Evolutionary conservation across 352 stramenopile genomes (phyloP).

Genomic region (Pythium angustatum): DNA sequence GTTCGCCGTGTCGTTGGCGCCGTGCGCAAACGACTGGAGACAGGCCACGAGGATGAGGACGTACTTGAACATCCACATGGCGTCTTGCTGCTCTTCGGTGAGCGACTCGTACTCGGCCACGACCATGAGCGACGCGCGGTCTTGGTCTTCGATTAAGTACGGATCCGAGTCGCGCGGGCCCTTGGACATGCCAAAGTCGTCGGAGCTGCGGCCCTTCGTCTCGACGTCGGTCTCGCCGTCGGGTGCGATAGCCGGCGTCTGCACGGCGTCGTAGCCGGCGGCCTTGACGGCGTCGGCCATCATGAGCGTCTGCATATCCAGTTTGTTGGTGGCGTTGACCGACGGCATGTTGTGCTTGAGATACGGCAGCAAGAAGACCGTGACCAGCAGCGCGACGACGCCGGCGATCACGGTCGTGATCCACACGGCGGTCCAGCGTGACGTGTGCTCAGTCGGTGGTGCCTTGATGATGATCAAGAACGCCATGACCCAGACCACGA

Average conservation of each 20-base stretch:
- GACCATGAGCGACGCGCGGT: constrained; percentile 26
- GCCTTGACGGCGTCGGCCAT: constrained; percentile 9
- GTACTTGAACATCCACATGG: constrained; percentile 49
- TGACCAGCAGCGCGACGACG: constrained; percentile 11
- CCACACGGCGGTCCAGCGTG: background rate
- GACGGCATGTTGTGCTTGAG: constrained; percentile 28
- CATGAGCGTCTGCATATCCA: constrained; percentile 26
- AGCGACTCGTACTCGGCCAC: constrained; percentile 32
- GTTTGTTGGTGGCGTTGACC: constrained; percentile 19
- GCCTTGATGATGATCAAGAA: constrained; percentile 54
- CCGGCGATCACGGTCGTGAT: background rate
- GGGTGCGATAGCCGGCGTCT: constrained; percentile 11
- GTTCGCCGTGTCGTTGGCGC: constrained; percentile 85
- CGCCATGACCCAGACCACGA: constrained; percentile 46
- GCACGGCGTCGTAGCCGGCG: constrained; percentile 10
- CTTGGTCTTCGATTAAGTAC: constrained; percentile 1
- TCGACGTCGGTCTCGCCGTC: background rate
- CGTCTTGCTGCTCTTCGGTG: constrained; percentile 37
- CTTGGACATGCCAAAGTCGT: constrained; percentile 6
- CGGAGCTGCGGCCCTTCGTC: background rate
- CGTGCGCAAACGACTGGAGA: constrained; percentile 78
- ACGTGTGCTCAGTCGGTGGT: constrained; percentile 2
- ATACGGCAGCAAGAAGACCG: constrained; percentile 31
- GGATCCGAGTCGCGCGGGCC: background rate
- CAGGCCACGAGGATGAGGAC: constrained; percentile 76